Evolutionary conservation across 768 basidiomycete species (phyloP).

Genomic region (Hydnomerulius pinastri): DNA sequence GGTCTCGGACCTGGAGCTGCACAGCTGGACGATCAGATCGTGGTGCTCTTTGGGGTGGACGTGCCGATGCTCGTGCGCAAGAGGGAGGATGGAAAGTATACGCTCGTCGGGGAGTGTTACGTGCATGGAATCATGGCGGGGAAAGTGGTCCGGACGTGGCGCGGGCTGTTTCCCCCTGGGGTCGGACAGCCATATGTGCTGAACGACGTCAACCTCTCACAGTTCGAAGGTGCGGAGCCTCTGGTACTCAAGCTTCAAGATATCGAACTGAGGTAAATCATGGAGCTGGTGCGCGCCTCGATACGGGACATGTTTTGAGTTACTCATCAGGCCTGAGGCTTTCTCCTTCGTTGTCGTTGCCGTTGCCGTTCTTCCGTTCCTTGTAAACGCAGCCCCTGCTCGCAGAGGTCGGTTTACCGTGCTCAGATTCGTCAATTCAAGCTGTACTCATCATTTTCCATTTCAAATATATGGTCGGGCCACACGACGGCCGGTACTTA

Average conservation of each 20-base stretch:
- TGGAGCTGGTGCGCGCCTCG: too few species aligned
- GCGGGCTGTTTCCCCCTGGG: background rate
- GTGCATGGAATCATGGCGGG: slow-evolving; percentile 9
- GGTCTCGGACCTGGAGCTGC: too few species aligned
- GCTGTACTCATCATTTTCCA: too few species aligned
- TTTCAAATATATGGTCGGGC: too few species aligned
- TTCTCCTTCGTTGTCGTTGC: too few species aligned
- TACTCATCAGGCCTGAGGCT: too few species aligned
- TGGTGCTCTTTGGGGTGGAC: slow-evolving; percentile 2
- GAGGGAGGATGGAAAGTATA: slow-evolving; percentile 7
- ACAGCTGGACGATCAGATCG: slow-evolving; percentile 4
- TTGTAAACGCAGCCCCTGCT: too few species aligned
- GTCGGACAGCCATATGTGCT: background rate
- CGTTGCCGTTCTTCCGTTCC: too few species aligned
- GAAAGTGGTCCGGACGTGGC: slow-evolving; percentile 6
- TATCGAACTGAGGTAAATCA: slow-evolving; percentile 3
- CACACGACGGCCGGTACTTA: too few species aligned
- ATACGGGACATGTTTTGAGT: too few species aligned
- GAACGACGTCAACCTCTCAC: slow-evolving; percentile 1
- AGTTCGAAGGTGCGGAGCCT: background rate
- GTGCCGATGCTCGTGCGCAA: slow-evolving; percentile 9
- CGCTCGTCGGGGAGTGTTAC: slow-evolving; percentile 8
- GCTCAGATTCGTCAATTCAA: too few species aligned
- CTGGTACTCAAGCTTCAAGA: background rate
- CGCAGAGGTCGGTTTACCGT: too few species aligned